These are phyloP conservation scores for Fusarium redolens DNA, from an alignment of 2,329 filamentous ascomycete species.

Conservation along the genomic window DNA sequence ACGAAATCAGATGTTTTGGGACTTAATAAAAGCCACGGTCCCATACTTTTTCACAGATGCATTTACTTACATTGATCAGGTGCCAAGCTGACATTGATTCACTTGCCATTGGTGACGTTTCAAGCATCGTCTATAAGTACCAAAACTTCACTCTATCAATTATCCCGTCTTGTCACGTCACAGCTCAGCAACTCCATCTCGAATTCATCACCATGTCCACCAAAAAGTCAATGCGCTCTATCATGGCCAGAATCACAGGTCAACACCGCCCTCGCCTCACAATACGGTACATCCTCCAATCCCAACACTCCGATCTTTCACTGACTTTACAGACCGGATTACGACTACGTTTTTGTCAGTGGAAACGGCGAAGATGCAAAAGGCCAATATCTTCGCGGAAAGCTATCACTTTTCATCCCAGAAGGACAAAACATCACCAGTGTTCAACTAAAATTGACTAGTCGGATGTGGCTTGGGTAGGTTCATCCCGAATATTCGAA, in stretches of 20 bases:
- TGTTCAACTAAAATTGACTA: neutral
- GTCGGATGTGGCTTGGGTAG: constrained; percentile 22
- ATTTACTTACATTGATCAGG: neutral
- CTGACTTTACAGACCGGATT: neutral
- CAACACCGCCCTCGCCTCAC: neutral
- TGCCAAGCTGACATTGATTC: neutral
- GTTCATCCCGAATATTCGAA: accelerated
- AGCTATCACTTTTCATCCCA: neutral
- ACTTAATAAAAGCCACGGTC: neutral
- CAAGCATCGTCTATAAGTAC: neutral
- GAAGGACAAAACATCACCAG: neutral
- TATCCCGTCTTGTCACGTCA: neutral
- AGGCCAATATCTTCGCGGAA: constrained; percentile 6
- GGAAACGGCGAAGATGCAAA: neutral
- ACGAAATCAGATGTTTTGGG: no score
- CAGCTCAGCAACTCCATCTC: neutral
- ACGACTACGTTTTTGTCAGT: neutral
- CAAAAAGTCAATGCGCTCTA: neutral
- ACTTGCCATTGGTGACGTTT: neutral
- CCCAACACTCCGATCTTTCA: accelerated
- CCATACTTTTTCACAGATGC: neutral
- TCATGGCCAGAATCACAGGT: neutral
- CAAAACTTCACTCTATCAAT: neutral
- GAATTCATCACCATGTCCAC: neutral
- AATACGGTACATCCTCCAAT: neutral